Evolutionary conservation across 306 rosid genomes (phyloP).

Genomic region (Morella rubra): DNA sequence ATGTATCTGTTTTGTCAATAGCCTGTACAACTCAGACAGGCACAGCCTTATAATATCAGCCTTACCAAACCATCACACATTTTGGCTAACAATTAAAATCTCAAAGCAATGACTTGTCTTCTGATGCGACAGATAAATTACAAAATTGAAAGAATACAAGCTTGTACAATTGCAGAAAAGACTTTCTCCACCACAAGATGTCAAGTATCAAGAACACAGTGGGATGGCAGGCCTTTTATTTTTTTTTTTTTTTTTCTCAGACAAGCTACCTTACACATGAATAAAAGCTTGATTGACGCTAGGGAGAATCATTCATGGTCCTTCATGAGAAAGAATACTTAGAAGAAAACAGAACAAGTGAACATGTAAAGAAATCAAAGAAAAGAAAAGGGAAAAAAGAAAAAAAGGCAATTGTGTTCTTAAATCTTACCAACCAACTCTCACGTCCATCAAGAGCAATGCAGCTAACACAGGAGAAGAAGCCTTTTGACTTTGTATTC

Average conservation of each 20-base stretch:
- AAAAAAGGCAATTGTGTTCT: conserved; percentile 1
- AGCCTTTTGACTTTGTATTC: conserved; percentile 56
- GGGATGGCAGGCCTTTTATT: too few relatives aligned
- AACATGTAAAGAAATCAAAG: neutral
- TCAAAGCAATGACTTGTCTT: neutral
- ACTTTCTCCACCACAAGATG: neutral
- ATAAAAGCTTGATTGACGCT: neutral
- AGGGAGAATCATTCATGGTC: neutral
- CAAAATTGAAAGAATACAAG: neutral
- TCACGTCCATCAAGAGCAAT: conserved; percentile 84
- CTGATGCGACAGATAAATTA: neutral
- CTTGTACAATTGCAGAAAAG: neutral
- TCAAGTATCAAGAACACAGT: neutral
- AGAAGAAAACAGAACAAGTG: neutral
- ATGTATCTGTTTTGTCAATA: neutral
- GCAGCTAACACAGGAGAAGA: conserved; percentile 60
- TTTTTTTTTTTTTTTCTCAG: neutral
- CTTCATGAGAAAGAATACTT: neutral
- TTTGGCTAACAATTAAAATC: neutral
- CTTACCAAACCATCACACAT: neutral
- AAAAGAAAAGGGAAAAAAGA: conserved; percentile 10
- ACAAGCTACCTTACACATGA: neutral
- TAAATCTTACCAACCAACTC: conserved; percentile 87
- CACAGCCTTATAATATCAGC: neutral
- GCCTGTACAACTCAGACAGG: conserved; percentile 9